Percentiles rank a stretch among this genome's conserved stretches.
phyloP scores from a whole-genome alignment of 2,329 filamentous ascomycete genomes.

The Xylaria sp. region DNA sequence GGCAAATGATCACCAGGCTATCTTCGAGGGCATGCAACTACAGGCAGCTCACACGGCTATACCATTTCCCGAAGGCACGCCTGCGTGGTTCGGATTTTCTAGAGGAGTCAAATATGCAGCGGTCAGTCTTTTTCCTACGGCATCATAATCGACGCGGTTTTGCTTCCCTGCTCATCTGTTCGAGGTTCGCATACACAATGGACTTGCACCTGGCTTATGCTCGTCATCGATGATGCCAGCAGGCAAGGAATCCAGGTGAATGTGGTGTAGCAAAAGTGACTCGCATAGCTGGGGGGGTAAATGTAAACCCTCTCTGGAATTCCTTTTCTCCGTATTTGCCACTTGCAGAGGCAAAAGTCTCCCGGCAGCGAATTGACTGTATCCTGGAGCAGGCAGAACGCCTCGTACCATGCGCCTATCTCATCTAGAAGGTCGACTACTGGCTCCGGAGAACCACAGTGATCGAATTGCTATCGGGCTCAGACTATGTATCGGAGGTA shows the following conservation, averaged over 20 bases:
- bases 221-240: slow-evolving; percentile 47
- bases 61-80: slow-evolving; percentile 27
- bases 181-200: slow-evolving; percentile 47
- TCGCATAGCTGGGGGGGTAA: slow-evolving; percentile 36
- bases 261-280: slow-evolving; percentile 36
- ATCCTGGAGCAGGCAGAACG: background rate
- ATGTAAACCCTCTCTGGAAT: background rate
- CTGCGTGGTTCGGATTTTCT: slow-evolving; percentile 16
- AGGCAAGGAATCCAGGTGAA: too few species aligned
- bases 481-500: slow-evolving; percentile 42
- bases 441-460: slow-evolving; percentile 9
- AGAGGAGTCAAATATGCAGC: slow-evolving; percentile 15
- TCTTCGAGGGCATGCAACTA: slow-evolving; percentile 20
- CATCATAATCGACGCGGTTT: background rate
- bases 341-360: too few species aligned
- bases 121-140: slow-evolving; percentile 17
- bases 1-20: background rate
- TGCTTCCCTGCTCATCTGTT: slow-evolving; percentile 33
- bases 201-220: slow-evolving; percentile 49
- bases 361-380: background rate
- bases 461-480: slow-evolving; percentile 44
- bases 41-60: slow-evolving; percentile 21
- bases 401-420: background rate
- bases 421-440: background rate
- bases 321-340: background rate